Base-by-base conservation (phyloP, 352 stramenopile species). In the Phytopythium cucurbitacearum region DNA sequence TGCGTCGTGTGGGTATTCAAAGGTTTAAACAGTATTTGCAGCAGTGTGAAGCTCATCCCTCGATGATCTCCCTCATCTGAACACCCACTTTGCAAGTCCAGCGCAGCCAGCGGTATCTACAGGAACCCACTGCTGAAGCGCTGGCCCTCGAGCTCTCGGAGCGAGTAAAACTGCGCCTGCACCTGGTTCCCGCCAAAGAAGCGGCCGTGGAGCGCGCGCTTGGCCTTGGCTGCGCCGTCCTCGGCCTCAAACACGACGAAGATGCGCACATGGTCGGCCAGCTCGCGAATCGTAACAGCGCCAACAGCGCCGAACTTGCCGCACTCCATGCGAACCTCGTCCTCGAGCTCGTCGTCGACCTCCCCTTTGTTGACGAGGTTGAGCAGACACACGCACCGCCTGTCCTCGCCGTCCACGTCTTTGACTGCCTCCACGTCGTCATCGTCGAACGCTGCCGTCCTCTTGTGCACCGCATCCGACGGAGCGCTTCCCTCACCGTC, bases 151-250 rank as follows among this genome's bases (percentile, higher is more conserved):
- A 87, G 54, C 47, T 89, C 67, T 2, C 59, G 53, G 5, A 83
- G 65, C 49, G 67, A 56, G 47, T 88, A 91, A 36, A 82, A 89
- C 37, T 71, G 62, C 34, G 71, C 81, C 51, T 86, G 65, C 21
- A 91, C 81, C 57, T 87, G 70, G 54, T 89, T 87, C 3, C 81
- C 79, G 46, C 74, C 81, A 48, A 91, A 91, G 54, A 87, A 91
- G 7, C 81, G 78, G 12, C 81, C 81, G 43, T 88, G 75, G 36
- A 91, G 64, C 41, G 78, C 73, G 43, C 75, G 58, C 35, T 84
- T 83, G 44, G 72, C 78, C 42, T 80, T 74, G 7, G 53, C 40
- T 12, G 81, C 75, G 33, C 65, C 75, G 49, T 57, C 64, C 47
- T 66, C 65, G 58, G 69, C 53, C n/a, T 61, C 41, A 65, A 87